Percentiles rank a stretch among this genome's conserved stretches.
Conservation (phyloP, 169 alveolate genomes). For the Cryptosporidium bovis region DNA sequence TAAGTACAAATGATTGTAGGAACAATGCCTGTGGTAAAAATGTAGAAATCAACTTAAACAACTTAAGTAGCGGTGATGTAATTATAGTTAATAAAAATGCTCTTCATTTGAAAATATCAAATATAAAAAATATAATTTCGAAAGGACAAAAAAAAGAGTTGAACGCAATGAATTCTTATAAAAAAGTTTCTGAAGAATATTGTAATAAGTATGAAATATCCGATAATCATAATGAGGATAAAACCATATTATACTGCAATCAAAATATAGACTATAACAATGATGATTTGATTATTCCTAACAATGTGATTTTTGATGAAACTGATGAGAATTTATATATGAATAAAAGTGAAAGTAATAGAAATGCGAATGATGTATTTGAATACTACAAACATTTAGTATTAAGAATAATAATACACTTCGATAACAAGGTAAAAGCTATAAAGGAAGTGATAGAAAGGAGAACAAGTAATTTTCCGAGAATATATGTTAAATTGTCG, state of each 20-base stretch:
- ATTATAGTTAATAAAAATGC: constrained; percentile 27
- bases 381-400: neutral
- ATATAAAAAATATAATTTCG: constrained; percentile 7
- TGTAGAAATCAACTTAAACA: neutral
- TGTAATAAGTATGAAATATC: neutral
- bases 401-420: neutral
- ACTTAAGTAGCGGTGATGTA: neutral
- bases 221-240: neutral
- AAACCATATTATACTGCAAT: constrained; percentile 1
- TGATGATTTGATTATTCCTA: neutral
- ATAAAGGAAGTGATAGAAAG: neutral
- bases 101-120: constrained; percentile 37
- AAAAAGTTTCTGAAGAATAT: neutral
- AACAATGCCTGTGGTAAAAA: neutral
- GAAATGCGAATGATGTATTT: neutral
- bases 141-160: constrained; percentile 5
- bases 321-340: neutral
- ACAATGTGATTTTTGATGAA: neutral
- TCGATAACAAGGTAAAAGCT: neutral
- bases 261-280: neutral
- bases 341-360: neutral
- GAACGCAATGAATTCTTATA: neutral
- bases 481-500: constrained; percentile 30
- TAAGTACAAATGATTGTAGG: neutral
- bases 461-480: constrained; percentile 38